Evolutionary conservation across 768 basidiomycete species (phyloP).

Genomic region (Russula abietina): DNA sequence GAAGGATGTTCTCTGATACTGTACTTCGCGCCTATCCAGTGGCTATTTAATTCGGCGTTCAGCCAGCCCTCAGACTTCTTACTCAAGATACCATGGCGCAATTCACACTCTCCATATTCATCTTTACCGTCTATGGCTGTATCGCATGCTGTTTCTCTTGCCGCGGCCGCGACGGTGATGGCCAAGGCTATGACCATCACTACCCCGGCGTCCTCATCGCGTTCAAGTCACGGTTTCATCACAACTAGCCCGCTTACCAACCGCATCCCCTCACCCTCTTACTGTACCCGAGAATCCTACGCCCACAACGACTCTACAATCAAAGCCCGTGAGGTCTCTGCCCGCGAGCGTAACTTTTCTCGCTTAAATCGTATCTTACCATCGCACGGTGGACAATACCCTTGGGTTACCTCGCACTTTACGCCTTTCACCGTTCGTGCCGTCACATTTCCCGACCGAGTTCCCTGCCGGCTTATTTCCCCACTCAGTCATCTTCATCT

Average conservation of each 20-base stretch:
- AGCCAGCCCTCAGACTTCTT: not conserved
- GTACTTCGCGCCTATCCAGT: not conserved
- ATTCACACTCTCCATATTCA: not conserved
- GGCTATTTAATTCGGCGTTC: not conserved
- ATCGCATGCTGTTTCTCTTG: not conserved
- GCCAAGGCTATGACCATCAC: not conserved
- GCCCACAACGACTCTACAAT: not conserved
- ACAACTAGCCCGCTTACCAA: not conserved
- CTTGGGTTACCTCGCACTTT: not conserved
- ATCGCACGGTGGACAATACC: not conserved
- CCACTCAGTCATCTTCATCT: not conserved
- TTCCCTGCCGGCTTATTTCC: not conserved
- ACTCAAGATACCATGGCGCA: not conserved
- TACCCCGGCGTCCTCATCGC: not conserved
- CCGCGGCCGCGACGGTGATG: not conserved
- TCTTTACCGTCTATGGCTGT: not conserved
- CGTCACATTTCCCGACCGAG: not conserved
- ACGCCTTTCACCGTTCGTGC: not conserved
- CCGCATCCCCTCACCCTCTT: not conserved
- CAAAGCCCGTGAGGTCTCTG: not conserved
- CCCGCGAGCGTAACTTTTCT: not conserved
- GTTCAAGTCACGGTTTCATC: not conserved
- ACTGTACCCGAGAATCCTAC: not conserved
- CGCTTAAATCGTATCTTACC: not conserved
- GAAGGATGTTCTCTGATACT: not conserved